A percentile compares a stretch with the other conserved stretches of the same genome.
Conservation (phyloP, 1,139 yeast species). For the Taiozyma onychis region DNA sequence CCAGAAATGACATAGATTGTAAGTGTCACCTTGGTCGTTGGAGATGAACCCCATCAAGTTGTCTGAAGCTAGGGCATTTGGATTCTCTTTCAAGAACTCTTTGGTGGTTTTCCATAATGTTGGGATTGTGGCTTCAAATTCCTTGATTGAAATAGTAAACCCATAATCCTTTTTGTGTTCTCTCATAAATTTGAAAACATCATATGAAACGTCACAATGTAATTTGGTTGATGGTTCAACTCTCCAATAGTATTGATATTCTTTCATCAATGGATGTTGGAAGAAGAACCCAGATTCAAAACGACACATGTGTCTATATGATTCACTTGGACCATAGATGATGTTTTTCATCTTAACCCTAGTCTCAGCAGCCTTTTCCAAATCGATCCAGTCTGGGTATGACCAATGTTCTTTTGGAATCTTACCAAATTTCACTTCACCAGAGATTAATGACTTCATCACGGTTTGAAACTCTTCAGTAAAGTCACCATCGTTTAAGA, state of each 20-base stretch:
- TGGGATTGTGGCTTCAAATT: slow-evolving; percentile 50
- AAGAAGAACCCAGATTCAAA: slow-evolving; percentile 70
- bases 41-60: slow-evolving; percentile 67
- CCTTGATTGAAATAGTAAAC: slow-evolving; percentile 60
- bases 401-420: slow-evolving; percentile 48
- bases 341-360: slow-evolving; percentile 47
- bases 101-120: slow-evolving; percentile 58
- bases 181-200: slow-evolving; percentile 60
- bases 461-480: slow-evolving; percentile 36
- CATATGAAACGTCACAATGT: slow-evolving; percentile 62
- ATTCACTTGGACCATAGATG: slow-evolving; percentile 55
- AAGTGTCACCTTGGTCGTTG: slow-evolving; percentile 57
- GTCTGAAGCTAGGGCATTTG: slow-evolving; percentile 37
- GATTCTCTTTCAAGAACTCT: slow-evolving; percentile 44
- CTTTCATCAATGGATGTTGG: slow-evolving; percentile 50
- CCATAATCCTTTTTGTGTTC: slow-evolving; percentile 55
- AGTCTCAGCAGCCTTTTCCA: slow-evolving; percentile 46
- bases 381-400: slow-evolving; percentile 54
- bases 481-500: slow-evolving; percentile 55
- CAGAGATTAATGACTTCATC: slow-evolving; percentile 34
- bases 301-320: slow-evolving; percentile 74
- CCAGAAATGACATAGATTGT: slow-evolving; percentile 89
- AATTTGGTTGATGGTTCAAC: slow-evolving; percentile 65
- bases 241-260: slow-evolving; percentile 72
- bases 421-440: slow-evolving; percentile 40